Evolutionary conservation across 2,329 filamentous ascomycete species (phyloP).

Genomic region (Alternaria gansuensis): DNA sequence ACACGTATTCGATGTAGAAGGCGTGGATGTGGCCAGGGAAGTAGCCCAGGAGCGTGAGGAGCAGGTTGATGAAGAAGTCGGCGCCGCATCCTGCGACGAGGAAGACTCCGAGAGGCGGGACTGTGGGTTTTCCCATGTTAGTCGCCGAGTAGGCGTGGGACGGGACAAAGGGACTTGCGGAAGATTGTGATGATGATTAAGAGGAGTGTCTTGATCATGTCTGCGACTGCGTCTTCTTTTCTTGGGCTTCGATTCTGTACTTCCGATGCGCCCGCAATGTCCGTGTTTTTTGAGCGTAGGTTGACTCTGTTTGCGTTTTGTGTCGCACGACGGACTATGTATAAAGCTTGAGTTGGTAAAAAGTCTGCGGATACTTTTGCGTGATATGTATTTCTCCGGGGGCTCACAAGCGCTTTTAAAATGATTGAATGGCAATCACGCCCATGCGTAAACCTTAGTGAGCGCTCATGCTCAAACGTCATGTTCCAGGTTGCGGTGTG

Average conservation of each 20-base stretch:
- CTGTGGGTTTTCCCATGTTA: slow-evolving; percentile 32
- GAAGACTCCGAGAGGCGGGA: slow-evolving; percentile 61
- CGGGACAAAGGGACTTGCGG: slow-evolving; percentile 36
- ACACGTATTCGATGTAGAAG: slow-evolving; percentile 84
- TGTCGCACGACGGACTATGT: background rate
- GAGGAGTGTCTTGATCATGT: slow-evolving; percentile 48
- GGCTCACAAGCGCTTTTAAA: background rate
- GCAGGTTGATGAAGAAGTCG: slow-evolving; percentile 60
- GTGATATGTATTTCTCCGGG: background rate
- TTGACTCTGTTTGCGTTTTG: background rate
- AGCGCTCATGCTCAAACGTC: slow-evolving; percentile 1
- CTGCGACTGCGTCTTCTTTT: slow-evolving; percentile 3
- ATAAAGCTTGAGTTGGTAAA: background rate
- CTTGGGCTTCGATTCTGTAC: background rate
- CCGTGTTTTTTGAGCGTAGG: too few species aligned
- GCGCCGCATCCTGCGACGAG: slow-evolving; percentile 60
- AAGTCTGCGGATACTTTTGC: background rate
- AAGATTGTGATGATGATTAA: slow-evolving; percentile 59
- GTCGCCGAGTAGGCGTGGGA: background rate
- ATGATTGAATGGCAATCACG: background rate
- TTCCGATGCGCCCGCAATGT: background rate
- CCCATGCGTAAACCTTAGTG: slow-evolving; percentile 10
- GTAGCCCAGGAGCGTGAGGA: slow-evolving; percentile 60
- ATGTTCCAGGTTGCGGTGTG: background rate
- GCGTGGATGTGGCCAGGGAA: slow-evolving; percentile 80